These are phyloP conservation scores for Penicillium sp. DNA, from an alignment of 2,329 filamentous ascomycete genomes.

Conservation along the genomic window DNA sequence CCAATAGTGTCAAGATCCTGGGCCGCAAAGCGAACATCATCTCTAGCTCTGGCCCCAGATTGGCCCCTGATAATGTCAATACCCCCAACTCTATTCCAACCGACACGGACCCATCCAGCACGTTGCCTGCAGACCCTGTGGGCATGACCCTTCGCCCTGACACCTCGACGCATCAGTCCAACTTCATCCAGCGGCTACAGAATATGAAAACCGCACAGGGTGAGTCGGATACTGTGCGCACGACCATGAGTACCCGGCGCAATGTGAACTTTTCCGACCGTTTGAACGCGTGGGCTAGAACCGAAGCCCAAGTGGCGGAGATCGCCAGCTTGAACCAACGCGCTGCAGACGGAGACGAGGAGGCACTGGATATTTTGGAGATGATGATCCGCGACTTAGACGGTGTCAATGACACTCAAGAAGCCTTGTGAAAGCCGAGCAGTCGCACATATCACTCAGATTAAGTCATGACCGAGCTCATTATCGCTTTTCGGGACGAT, in stretches of 20 bases:
- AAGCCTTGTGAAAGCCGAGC: not conserved
- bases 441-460: too few relatives aligned
- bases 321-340: slow-evolving; percentile 38
- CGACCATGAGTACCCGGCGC: slow-evolving; percentile 52
- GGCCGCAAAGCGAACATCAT: slow-evolving; percentile 64
- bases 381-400: slow-evolving; percentile 18
- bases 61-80: not conserved
- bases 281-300: slow-evolving; percentile 39
- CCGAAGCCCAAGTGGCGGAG: slow-evolving; percentile 37
- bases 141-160: slow-evolving; percentile 25
- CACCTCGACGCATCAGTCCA: slow-evolving; percentile 44
- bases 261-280: slow-evolving; percentile 32
- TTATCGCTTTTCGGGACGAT: not conserved
- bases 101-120: not conserved
- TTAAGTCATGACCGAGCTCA: not conserved
- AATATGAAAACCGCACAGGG: slow-evolving; percentile 64
- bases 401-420: not conserved
- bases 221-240: slow-evolving; percentile 65
- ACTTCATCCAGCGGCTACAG: slow-evolving; percentile 67
- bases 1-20: slow-evolving; percentile 68
- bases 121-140: not conserved
- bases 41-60: slow-evolving; percentile 38
- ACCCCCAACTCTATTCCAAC: not conserved
- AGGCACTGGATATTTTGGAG: slow-evolving; percentile 37
- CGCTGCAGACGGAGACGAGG: slow-evolving; percentile 37